phyloP scores from a whole-genome alignment of 2,329 filamentous ascomycete genomes.

The Ophiobolus disseminans region DNA sequence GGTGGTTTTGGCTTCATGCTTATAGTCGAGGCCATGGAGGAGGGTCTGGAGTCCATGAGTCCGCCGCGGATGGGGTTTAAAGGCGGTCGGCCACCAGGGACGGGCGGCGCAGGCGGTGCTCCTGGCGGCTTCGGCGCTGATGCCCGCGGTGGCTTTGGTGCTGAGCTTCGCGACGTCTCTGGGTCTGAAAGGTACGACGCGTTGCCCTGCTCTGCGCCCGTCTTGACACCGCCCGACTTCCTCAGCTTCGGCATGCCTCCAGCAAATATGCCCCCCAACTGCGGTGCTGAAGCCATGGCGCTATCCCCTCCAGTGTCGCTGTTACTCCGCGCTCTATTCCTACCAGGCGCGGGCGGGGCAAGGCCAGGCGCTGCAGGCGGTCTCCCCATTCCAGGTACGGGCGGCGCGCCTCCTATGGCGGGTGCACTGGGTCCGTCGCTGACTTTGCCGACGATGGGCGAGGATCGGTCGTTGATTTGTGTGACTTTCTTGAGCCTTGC shows the following conservation, averaged over 20 bases:
- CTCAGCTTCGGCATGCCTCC: constrained; percentile 95
- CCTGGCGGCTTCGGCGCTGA: constrained; percentile 59
- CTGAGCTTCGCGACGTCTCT: constrained; percentile 63
- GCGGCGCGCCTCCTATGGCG: constrained; percentile 77
- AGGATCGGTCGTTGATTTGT: constrained; percentile 90
- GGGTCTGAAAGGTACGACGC: constrained; percentile 82
- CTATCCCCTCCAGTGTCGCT: constrained; percentile 69
- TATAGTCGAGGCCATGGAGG: constrained; percentile 65
- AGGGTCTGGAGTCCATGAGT: constrained; percentile 59
- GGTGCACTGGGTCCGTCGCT: constrained; percentile 65
- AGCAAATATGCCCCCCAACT: constrained; percentile 86
- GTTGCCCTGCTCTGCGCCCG: constrained; percentile 65
- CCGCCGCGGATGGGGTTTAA: constrained; percentile 67
- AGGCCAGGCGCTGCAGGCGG: constrained; percentile 65
- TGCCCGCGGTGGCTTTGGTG: constrained; percentile 61
- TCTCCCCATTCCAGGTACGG: constrained; percentile 69
- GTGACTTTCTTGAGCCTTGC: constrained; percentile 77
- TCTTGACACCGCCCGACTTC: constrained; percentile 74
- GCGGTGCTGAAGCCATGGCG: constrained; percentile 62
- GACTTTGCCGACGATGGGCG: constrained; percentile 70
- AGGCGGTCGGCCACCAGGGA: constrained; percentile 61
- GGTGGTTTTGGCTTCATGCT: constrained; percentile 72
- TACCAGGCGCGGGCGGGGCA: constrained; percentile 71
- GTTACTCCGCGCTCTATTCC: constrained; percentile 74
- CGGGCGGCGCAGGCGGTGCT: constrained; percentile 58